phyloP scores from a whole-genome alignment of 202 grass and related monocot species.

The Schoenoplectus tabernaemontani region DNA sequence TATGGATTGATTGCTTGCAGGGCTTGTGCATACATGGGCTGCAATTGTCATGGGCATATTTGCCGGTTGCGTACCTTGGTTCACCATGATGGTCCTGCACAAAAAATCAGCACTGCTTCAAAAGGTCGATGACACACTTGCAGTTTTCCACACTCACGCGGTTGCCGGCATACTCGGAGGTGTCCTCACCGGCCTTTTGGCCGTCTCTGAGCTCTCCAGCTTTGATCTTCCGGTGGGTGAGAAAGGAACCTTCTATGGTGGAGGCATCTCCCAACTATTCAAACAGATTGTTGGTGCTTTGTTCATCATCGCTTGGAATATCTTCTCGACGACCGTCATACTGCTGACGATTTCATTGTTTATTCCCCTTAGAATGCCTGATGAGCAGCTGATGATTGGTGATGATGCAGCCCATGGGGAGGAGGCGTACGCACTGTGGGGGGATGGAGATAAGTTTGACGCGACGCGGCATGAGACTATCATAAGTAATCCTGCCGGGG shows the following conservation, averaged over 20 bases:
- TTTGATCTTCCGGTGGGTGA: conserved; percentile 33
- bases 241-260: conserved; percentile 57
- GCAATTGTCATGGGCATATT: conserved; percentile 58
- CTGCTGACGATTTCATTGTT: conserved; percentile 41
- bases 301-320: conserved; percentile 51
- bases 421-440: conserved; percentile 79
- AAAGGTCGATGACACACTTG: conserved; percentile 67
- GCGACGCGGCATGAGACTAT: conserved; percentile 43
- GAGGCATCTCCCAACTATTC: conserved; percentile 36
- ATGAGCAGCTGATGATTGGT: conserved; percentile 69
- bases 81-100: conserved; percentile 87
- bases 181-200: conserved; percentile 47
- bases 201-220: conserved; percentile 38
- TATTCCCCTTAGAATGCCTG: conserved; percentile 51
- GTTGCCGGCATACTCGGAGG: conserved; percentile 58
- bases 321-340: conserved; percentile 44
- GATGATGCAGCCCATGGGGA: conserved; percentile 75
- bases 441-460: conserved; percentile 75
- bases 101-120: conserved; percentile 64
- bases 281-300: conserved; percentile 53
- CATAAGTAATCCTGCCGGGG: conserved; percentile 13
- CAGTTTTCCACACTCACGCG: conserved; percentile 66
- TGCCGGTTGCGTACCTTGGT: conserved; percentile 65
- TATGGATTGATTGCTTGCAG: conserved; percentile 10
- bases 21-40: conserved; percentile 66